Evolutionary conservation across 2,329 filamentous ascomycete species (phyloP), one percentile per base, ranked within the genome.

Genomic region (Sclerotinia spermophila): DNA sequence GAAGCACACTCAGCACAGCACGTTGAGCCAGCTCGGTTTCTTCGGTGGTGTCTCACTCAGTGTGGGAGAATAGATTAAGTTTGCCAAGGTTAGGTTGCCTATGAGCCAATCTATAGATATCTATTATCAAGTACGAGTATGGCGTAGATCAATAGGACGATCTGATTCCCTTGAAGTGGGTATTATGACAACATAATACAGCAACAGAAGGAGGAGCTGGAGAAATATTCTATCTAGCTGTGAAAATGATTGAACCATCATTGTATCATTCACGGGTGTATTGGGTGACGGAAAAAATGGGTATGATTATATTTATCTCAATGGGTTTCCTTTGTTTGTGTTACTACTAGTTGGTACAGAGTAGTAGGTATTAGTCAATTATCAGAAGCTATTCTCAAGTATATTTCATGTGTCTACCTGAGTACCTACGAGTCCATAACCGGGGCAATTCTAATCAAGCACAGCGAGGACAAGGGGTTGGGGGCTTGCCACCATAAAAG

Each of bases 181-280:
- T 61, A 42, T 44, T 33, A 62, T 62, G 59, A 62, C 59, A 45
- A 21, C 40, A 62, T 62, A 35, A 33, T 62, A n/a, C 19, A 24
- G 24, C 13, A 30, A 27, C 15, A 30, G 27, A 44, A n/a, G n/a
- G n/a, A 19, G 8, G n/a, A 42, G 30, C 30, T 24, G 19, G 53
- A 27, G 30, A 56, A 56, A 56, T 19, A 56, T 19, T 56, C 21
- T 6, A 5, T 19, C 42, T 33, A 17, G 15, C 10, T 30, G 24
- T 33, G 19, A 62, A 45, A 35, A 45, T 13, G 10, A 15, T 13
- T 19, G 17, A 45, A 19, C 17, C 17, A 45, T n/a, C 42, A 21
- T 45, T 35, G 21, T 58, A 24, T 15, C 8, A 15, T 35, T 13
- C 11, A 4, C 33, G 2, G 10, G 24, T 58, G 24, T 58, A 24